These are phyloP conservation scores for Alternaria angustiovoidea DNA, from an alignment of 2,329 filamentous ascomycete genomes.

Conservation along the genomic window DNA sequence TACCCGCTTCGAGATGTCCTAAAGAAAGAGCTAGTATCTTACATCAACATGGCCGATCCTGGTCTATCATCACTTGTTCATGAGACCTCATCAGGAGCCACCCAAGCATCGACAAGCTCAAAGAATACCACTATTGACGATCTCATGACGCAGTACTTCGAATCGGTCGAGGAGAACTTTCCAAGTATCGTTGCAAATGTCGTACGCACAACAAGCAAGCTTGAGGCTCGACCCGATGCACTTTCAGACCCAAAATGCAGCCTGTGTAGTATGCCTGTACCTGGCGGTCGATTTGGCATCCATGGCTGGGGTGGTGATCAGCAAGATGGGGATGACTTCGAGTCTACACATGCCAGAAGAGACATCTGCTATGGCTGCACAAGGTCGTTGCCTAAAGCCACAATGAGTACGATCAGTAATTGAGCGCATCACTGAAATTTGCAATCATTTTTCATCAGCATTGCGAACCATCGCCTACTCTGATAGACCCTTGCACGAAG, in stretches of 20 bases:
- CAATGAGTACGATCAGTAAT: neutral
- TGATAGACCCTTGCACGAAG: neutral
- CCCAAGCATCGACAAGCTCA: slow-evolving; percentile 63
- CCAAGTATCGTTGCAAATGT: slow-evolving; percentile 95
- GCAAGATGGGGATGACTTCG: slow-evolving; percentile 46
- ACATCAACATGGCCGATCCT: slow-evolving; percentile 64
- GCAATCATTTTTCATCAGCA: neutral
- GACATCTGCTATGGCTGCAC: slow-evolving; percentile 77
- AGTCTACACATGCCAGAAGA: slow-evolving; percentile 26
- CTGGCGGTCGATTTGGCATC: slow-evolving; percentile 68
- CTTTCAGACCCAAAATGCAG: slow-evolving; percentile 60
- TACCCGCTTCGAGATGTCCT: slow-evolving; percentile 87
- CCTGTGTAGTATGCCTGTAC: slow-evolving; percentile 74
- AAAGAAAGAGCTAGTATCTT: slow-evolving; percentile 78
- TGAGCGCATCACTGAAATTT: neutral
- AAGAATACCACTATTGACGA: slow-evolving; percentile 89
- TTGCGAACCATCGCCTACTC: neutral
- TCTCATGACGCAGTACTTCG: slow-evolving; percentile 88
- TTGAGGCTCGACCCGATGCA: slow-evolving; percentile 61
- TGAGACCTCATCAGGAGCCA: slow-evolving; percentile 26
- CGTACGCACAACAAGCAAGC: slow-evolving; percentile 86
- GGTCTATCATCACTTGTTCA: slow-evolving; percentile 57
- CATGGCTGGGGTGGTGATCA: slow-evolving; percentile 69
- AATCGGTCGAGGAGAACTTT: slow-evolving; percentile 83
- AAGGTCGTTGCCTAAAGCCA: slow-evolving; percentile 58